Conservation (phyloP, 148 eudicot species). For the Fallopia convolvulus region DNA sequence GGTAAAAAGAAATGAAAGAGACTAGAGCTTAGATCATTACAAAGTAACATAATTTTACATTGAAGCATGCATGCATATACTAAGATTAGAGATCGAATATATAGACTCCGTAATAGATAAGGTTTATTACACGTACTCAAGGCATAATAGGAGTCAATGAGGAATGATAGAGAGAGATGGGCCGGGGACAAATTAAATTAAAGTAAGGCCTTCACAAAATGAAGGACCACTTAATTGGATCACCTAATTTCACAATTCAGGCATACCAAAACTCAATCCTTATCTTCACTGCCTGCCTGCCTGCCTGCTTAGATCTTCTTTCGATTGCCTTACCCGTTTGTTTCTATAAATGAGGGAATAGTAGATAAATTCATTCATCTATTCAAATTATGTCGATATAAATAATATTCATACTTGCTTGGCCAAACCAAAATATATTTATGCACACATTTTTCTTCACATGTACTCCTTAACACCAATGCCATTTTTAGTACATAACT, state of each 20-base stretch:
- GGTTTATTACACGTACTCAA: too few relatives aligned
- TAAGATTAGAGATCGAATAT: too few relatives aligned
- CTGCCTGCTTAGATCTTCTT: background rate
- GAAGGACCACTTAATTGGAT: too few relatives aligned
- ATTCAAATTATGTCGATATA: background rate
- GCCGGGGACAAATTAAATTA: background rate
- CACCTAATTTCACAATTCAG: too few relatives aligned
- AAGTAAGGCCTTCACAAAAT: too few relatives aligned
- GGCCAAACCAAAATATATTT: background rate
- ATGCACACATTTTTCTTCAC: background rate
- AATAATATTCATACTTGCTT: background rate
- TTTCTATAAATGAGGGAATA: background rate
- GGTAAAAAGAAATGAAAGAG: background rate
- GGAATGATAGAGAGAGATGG: background rate
- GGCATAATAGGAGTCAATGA: too few relatives aligned
- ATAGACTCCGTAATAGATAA: too few relatives aligned
- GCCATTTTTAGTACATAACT: too few relatives aligned
- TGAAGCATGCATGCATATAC: too few relatives aligned
- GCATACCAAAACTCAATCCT: background rate
- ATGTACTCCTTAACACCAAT: too few relatives aligned
- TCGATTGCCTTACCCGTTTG: background rate
- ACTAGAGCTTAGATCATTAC: too few relatives aligned
- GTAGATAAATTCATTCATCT: background rate
- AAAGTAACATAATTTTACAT: too few relatives aligned
- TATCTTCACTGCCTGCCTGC: background rate